phyloP scores from a whole-genome alignment of 371 early-diverging fungal genomes.

The Syncephalis fuscata region DNA sequence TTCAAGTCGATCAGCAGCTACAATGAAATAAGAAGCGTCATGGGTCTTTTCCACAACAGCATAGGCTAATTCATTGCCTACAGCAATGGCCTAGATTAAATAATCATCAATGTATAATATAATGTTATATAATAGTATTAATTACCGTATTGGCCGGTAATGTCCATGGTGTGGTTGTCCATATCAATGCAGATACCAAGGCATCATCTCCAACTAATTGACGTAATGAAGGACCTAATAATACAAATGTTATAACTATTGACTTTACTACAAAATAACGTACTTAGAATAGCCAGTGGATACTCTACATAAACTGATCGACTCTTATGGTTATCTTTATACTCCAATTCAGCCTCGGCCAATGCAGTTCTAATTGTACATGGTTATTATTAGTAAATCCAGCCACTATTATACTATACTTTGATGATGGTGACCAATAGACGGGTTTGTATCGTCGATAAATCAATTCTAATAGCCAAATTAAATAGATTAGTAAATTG shows the following conservation, averaged over 20 bases:
- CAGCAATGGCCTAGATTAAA: conserved; percentile 38
- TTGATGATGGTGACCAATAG: conserved; percentile 83
- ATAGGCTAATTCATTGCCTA: conserved; percentile 61
- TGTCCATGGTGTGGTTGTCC: conserved; percentile 98
- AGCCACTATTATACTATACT: conserved; percentile 7
- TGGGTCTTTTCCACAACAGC: conserved; percentile 21
- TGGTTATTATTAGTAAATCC: not conserved
- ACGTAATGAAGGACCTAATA: not conserved
- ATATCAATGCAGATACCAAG: conserved; percentile 41
- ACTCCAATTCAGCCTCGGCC: conserved; percentile 86
- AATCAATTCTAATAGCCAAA: conserved; percentile 21
- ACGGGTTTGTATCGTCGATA: conserved; percentile 71
- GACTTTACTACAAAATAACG: conserved; percentile 2
- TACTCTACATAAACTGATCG: conserved; percentile 58
- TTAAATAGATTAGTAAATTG: not conserved
- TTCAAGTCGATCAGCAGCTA: conserved; percentile 18
- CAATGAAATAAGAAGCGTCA: conserved; percentile 18
- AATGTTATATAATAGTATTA: not conserved
- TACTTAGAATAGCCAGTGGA: conserved; percentile 20
- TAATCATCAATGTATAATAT: not conserved
- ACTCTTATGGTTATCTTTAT: conserved; percentile 65
- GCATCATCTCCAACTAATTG: not conserved
- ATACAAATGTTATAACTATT: not conserved
- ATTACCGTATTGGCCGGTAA: conserved; percentile 65
- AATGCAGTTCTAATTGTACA: conserved; percentile 49